A percentile compares a stretch with the other conserved stretches of the same genome.
Conservation (phyloP, 305 asterid genomes). For the Fraxinus platypoda region DNA sequence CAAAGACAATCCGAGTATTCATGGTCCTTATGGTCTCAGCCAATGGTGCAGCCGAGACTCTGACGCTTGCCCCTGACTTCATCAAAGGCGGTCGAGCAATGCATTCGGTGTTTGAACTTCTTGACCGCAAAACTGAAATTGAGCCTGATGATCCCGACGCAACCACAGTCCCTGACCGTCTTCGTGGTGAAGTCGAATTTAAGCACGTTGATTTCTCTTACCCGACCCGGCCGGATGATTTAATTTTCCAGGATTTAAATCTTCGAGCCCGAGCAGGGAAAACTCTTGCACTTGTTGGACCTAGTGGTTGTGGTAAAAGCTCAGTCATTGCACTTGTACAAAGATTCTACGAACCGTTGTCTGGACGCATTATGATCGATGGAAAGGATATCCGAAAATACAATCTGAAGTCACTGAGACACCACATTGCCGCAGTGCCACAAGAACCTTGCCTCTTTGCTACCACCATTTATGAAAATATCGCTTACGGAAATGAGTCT, state of each 20-base stretch:
- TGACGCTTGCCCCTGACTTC: slow-evolving; percentile 93
- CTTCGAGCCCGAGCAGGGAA: slow-evolving; percentile 94
- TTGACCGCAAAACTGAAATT: slow-evolving; percentile 88
- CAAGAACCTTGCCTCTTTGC: slow-evolving; percentile 97
- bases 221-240: slow-evolving; percentile 80
- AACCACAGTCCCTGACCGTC: slow-evolving; percentile 47
- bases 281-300: slow-evolving; percentile 92
- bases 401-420: slow-evolving; percentile 76
- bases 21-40: slow-evolving; percentile 99
- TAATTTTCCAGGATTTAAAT: slow-evolving; percentile 64
- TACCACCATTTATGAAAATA: slow-evolving; percentile 79
- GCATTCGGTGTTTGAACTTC: slow-evolving; percentile 87
- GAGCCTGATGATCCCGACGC: slow-evolving; percentile 88
- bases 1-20: slow-evolving; percentile 92
- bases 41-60: slow-evolving; percentile 95
- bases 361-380: slow-evolving; percentile 76
- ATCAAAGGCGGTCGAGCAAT: slow-evolving; percentile 96
- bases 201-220: slow-evolving; percentile 91
- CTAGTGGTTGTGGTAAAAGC: slow-evolving; percentile 96
- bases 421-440: slow-evolving; percentile 82
- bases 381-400: slow-evolving; percentile 88
- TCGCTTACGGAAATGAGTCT: slow-evolving; percentile 82
- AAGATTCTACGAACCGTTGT: slow-evolving; percentile 85
- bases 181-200: slow-evolving; percentile 89
- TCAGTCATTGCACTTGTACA: slow-evolving; percentile 70